These are phyloP conservation scores for Phytophthora boehmeriae DNA, from an alignment of 352 stramenopile genomes.

Conservation along the genomic window DNA sequence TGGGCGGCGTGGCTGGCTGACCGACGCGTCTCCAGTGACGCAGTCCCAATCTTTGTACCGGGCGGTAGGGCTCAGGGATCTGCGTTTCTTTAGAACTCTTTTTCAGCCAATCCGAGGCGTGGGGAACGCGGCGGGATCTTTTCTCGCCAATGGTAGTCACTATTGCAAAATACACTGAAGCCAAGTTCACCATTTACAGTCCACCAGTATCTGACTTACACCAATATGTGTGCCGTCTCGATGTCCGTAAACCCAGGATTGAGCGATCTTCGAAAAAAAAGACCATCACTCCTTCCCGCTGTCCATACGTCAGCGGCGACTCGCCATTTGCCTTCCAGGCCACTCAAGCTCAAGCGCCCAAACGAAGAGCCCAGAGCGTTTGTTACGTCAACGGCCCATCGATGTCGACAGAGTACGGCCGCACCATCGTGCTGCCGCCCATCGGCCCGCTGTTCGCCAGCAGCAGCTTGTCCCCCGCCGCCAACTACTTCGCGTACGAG, in stretches of 20 bases:
- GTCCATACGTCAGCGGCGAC: slow-evolving; percentile 36
- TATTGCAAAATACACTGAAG: not conserved
- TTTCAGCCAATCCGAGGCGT: slow-evolving; percentile 31
- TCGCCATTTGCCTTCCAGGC: slow-evolving; percentile 38
- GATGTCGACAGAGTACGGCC: slow-evolving; percentile 38
- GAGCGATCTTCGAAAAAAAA: slow-evolving; percentile 35
- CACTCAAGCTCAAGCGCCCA: slow-evolving; percentile 29
- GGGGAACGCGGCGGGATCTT: slow-evolving; percentile 25
- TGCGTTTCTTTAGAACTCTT: slow-evolving; percentile 9
- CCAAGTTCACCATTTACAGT: not conserved
- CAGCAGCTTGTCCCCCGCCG: slow-evolving; percentile 3
- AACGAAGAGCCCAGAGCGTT: not conserved
- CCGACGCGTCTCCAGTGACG: not conserved
- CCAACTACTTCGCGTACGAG: slow-evolving; percentile 25
- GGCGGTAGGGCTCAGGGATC: not conserved
- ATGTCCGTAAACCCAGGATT: not conserved
- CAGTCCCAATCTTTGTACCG: slow-evolving; percentile 9
- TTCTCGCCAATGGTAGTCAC: slow-evolving; percentile 15
- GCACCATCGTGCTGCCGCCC: slow-evolving; percentile 56
- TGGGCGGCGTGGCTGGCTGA: slow-evolving; percentile 19
- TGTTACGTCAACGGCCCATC: too few relatives aligned
- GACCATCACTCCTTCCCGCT: slow-evolving; percentile 6
- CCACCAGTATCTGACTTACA: too few relatives aligned
- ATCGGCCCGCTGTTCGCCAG: slow-evolving; percentile 60
- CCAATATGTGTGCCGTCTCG: too few relatives aligned